Percentiles rank a stretch among this genome's conserved stretches.
Conservation (phyloP, 768 basidiomycete species). For the Cystobasidium ongulense region DNA sequence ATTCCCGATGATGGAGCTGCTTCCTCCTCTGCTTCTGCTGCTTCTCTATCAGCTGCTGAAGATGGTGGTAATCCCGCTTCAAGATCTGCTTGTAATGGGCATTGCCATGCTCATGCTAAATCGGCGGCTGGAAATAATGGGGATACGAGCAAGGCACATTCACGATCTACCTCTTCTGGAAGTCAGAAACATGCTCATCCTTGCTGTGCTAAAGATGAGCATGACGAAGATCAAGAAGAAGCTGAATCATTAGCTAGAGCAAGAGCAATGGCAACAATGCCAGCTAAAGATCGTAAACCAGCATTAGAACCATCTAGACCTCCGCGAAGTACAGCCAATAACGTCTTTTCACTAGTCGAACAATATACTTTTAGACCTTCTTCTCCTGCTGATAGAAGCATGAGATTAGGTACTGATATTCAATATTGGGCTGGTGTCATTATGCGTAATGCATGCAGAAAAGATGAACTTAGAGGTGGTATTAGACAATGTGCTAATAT, state of each 20-base stretch:
- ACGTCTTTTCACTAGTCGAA: slow-evolving; percentile 93
- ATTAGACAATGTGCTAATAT: slow-evolving; percentile 98
- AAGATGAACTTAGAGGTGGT: slow-evolving; percentile 85
- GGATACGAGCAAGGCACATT: not conserved
- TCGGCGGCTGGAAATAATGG: not conserved
- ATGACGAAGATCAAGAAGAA: slow-evolving; percentile 28
- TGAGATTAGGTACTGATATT: slow-evolving; percentile 71
- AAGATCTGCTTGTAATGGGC: not conserved
- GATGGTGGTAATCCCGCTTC: not conserved
- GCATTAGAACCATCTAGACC: slow-evolving; percentile 38
- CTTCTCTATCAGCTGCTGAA: not conserved
- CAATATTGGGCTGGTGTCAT: slow-evolving; percentile 99
- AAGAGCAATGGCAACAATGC: slow-evolving; percentile 20
- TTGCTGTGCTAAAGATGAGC: slow-evolving; percentile 12
- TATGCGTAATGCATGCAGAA: slow-evolving; percentile 97
- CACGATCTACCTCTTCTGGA: not conserved
- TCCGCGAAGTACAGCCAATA: slow-evolving; percentile 48
- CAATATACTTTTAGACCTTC: slow-evolving; percentile 91
- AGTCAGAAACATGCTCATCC: slow-evolving; percentile 9
- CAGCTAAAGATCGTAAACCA: slow-evolving; percentile 42
- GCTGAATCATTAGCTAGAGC: slow-evolving; percentile 26
- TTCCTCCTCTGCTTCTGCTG: slow-evolving; percentile 6
- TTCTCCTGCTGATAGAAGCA: slow-evolving; percentile 13
- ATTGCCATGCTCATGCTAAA: not conserved
- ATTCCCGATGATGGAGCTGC: not conserved